A percentile compares a stretch with the other conserved stretches of the same genome.
phyloP scores from a whole-genome alignment of 2,329 filamentous ascomycete species.

The Apiospora arundinis region DNA sequence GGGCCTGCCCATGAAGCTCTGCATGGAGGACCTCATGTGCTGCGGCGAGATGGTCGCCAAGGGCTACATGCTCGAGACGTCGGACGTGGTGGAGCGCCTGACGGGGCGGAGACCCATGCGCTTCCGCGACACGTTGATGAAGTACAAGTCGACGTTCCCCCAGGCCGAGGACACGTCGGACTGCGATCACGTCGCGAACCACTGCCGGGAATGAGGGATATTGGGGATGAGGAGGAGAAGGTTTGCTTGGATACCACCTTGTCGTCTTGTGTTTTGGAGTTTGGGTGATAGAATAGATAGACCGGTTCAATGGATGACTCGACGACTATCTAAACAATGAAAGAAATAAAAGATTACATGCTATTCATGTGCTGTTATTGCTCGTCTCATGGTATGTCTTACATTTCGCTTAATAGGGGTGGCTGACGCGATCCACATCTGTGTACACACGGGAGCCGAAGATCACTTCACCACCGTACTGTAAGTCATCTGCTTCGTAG shows the following conservation, averaged over 20 bases:
- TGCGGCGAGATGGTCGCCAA: slow-evolving; percentile 26
- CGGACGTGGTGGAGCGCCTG: slow-evolving; percentile 19
- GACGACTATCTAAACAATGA: background rate
- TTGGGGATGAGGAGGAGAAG: background rate
- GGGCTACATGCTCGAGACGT: slow-evolving; percentile 21
- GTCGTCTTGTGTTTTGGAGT: slow-evolving; percentile 5
- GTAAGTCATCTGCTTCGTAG: too few relatives aligned
- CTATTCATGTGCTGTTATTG: too few relatives aligned
- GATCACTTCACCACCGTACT: too few relatives aligned
- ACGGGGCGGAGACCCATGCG: slow-evolving; percentile 11
- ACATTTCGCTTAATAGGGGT: too few relatives aligned
- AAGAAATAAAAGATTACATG: too few relatives aligned
- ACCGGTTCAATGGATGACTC: background rate
- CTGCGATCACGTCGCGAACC: slow-evolving; percentile 18
- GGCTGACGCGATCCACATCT: too few relatives aligned
- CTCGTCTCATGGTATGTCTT: too few relatives aligned
- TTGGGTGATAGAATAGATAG: slow-evolving; percentile 14
- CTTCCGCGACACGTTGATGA: slow-evolving; percentile 25
- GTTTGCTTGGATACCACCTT: background rate
- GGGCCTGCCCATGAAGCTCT: slow-evolving; percentile 29
- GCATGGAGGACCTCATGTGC: slow-evolving; percentile 30
- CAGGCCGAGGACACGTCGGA: slow-evolving; percentile 21
- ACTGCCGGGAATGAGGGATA: slow-evolving; percentile 6
- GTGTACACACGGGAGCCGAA: too few relatives aligned
- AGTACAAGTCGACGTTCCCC: slow-evolving; percentile 27